Percentiles rank a stretch among this genome's conserved stretches.
phyloP scores from a whole-genome alignment of 768 basidiomycete genomes.

The Panaeolus cyanescens region DNA sequence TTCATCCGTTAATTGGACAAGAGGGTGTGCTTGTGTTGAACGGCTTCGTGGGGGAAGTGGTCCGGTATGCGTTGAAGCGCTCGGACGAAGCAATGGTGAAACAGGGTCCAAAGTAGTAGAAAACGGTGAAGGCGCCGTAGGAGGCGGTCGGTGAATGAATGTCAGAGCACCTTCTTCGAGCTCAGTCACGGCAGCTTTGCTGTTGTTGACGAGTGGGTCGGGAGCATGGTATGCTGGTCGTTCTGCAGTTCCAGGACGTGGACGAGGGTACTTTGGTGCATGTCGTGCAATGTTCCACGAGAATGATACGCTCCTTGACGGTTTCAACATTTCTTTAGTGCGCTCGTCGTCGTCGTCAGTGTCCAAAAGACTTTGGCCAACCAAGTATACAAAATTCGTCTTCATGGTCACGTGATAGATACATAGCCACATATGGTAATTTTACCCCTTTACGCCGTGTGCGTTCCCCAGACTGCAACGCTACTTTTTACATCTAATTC shows the following conservation, averaged over 20 bases:
- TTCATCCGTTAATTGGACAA: constrained; percentile 50
- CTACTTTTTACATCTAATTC: no score
- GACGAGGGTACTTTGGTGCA: constrained; percentile 49
- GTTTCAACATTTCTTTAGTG: background rate
- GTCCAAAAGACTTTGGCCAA: background rate
- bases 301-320: background rate
- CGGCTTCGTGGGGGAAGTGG: constrained; percentile 53
- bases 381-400: background rate
- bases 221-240: constrained; percentile 57
- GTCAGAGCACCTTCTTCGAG: constrained; percentile 61
- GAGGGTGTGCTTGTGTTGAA: constrained; percentile 35
- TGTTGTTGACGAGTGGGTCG: constrained; percentile 58
- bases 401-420: background rate
- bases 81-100: constrained; percentile 66
- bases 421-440: background rate
- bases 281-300: constrained; percentile 24
- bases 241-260: constrained; percentile 52
- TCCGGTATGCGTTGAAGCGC: constrained; percentile 22
- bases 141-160: constrained; percentile 86
- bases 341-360: background rate
- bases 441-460: background rate
- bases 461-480: no score
- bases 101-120: constrained; percentile 70
- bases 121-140: constrained; percentile 70
- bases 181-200: constrained; percentile 50